Base-by-base conservation (phyloP, 164 flowering plant genomes). In the Chloranthus sessilifolius region DNA sequence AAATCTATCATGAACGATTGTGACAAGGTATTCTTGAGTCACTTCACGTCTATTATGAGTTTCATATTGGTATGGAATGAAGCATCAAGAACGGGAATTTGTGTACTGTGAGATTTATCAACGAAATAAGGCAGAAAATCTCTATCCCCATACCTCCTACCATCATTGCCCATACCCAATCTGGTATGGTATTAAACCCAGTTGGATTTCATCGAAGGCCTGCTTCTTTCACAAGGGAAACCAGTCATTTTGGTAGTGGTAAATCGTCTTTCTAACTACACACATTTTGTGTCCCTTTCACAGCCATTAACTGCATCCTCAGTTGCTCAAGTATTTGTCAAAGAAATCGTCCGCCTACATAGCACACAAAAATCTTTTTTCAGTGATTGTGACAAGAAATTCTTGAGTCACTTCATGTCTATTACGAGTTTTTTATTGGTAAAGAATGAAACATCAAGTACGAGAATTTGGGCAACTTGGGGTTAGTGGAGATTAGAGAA, bases 21-120 rank as follows among this genome's bases (percentile, higher is more conserved):
- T 37, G 41, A 37, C 21, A 37, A 37, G 16, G 16, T 37, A 6
- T 12, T 37, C 41, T 19, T 16, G 5, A 37, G 41, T 15, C 41
- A 16, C 7, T 37, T 37, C n/a, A 21, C 4, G 50, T 5, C 8
- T 40, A 7, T 6, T 6, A 40, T 9, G 43, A n/a, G 17, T 16
- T 6, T 11, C 21, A 30, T 8, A 33, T 28, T 48, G 26, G 27
- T 10, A 24, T 7, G n/a, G 50, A 15, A 30, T 7, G 26, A 30
- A 33, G 39, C 12, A 20, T 12, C 5, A 11, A 10, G 52, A 30
- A 3, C 14, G n/a, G 5, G 20, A 15, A 21, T 49, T 7, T 20
- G 52, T 49, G 40, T 17, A 5, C 7, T 1, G 40, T 49, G 52
- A 33, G 15, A 49, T 14, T 16, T 49, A 5, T 19, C 52, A 49